Evolutionary conservation across 176 grass and related monocot species (phyloP).

Genomic region (Puya raimondii): DNA sequence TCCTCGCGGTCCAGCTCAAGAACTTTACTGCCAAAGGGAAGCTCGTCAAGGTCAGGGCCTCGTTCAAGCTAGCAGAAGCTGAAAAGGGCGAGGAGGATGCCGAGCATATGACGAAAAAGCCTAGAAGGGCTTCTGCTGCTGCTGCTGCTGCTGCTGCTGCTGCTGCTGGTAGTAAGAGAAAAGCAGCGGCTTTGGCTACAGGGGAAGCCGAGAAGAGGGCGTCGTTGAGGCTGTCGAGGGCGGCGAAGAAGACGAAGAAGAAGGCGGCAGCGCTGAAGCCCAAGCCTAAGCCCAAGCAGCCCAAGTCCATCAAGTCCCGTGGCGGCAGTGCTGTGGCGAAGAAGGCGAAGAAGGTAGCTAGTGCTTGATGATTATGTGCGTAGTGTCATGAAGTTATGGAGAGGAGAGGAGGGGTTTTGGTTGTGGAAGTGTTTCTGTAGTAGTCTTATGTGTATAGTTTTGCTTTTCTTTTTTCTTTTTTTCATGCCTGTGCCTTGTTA

Average conservation of each 20-base stretch:
- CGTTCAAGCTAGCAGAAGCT: constrained; percentile 46
- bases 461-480: too few relatives aligned
- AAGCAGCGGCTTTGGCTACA: neutral
- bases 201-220: neutral
- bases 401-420: too few relatives aligned
- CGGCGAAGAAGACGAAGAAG: constrained; percentile 53
- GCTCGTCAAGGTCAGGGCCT: constrained; percentile 74
- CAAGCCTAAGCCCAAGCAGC: constrained; percentile 47
- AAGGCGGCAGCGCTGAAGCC: constrained; percentile 33
- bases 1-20: constrained; percentile 68
- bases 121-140: neutral
- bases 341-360: constrained; percentile 45
- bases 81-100: constrained; percentile 12
- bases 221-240: constrained; percentile 6
- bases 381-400: too few relatives aligned
- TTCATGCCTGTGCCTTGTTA: too few relatives aligned
- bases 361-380: constrained; percentile 22
- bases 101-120: constrained; percentile 21
- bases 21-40: constrained; percentile 62
- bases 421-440: too few relatives aligned
- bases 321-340: constrained; percentile 1
- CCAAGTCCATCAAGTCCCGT: constrained; percentile 35
- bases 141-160: neutral
- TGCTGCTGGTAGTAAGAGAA: constrained; percentile 15
- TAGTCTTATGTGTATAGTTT: too few relatives aligned